These are phyloP conservation scores for Aureobasidium sp. DNA, from an alignment of 2,329 filamentous ascomycete species.

Conservation along the genomic window DNA sequence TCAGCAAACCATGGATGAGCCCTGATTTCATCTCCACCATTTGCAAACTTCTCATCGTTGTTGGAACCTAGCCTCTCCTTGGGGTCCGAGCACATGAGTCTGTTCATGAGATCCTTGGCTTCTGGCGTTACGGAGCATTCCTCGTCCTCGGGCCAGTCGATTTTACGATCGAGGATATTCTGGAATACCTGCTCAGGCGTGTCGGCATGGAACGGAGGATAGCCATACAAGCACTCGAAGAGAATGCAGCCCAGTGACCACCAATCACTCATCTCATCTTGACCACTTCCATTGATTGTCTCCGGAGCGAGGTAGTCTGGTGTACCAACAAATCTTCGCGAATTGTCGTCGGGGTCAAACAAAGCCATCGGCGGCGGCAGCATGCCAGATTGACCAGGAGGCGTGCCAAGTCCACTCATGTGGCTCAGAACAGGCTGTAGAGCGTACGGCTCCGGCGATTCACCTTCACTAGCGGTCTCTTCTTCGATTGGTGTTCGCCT, in stretches of 20 bases:
- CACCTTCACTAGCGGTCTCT: slow-evolving; percentile 58
- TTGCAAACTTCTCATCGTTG: slow-evolving; percentile 69
- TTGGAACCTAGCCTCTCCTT: slow-evolving; percentile 79
- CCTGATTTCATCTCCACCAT: slow-evolving; percentile 85
- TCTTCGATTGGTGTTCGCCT: slow-evolving; percentile 65
- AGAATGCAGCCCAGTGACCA: slow-evolving; percentile 99
- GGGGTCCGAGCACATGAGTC: slow-evolving; percentile 78
- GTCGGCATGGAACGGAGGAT: slow-evolving; percentile 84
- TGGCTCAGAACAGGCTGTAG: slow-evolving; percentile 56
- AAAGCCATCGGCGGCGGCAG: slow-evolving; percentile 85
- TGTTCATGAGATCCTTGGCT: slow-evolving; percentile 91
- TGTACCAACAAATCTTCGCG: slow-evolving; percentile 88
- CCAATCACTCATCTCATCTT: slow-evolving; percentile 99
- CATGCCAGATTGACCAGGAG: slow-evolving; percentile 65
- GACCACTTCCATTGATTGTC: slow-evolving; percentile 88
- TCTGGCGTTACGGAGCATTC: slow-evolving; percentile 69
- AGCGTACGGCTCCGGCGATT: slow-evolving; percentile 67
- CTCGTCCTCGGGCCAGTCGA: slow-evolving; percentile 84
- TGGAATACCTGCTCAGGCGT: slow-evolving; percentile 94
- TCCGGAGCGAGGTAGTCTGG: slow-evolving; percentile 96
- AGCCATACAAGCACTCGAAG: slow-evolving; percentile 91
- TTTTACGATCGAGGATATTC: slow-evolving; percentile 83
- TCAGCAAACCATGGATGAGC: slow-evolving; percentile 82
- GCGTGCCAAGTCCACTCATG: slow-evolving; percentile 50
- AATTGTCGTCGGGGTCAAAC: slow-evolving; percentile 91